Percentiles rank a stretch among this genome's conserved stretches.
phyloP scores from a whole-genome alignment of 805 yeast species.

The Novakomyces olei region DNA sequence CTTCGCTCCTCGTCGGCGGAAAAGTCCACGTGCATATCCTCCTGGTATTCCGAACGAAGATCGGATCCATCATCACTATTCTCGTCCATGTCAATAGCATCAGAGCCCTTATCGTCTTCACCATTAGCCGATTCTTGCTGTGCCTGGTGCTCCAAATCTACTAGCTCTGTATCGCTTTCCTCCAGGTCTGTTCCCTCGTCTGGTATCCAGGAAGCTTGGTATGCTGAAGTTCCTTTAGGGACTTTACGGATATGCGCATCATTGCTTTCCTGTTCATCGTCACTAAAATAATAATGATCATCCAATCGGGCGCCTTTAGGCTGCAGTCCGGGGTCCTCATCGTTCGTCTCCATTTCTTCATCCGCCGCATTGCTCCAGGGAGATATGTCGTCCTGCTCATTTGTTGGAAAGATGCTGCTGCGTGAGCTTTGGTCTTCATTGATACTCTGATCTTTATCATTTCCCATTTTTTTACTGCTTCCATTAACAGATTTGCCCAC shows the following conservation, averaged over 20 bases:
- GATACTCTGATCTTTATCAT: constrained; percentile 11
- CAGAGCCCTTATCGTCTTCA: constrained; percentile 2
- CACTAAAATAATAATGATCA: constrained; percentile 30
- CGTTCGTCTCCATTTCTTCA: constrained; percentile 14
- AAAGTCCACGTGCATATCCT: constrained; percentile 47
- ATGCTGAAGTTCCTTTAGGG: constrained; percentile 55
- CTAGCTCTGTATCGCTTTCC: constrained; percentile 11
- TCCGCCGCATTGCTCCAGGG: constrained; percentile 11
- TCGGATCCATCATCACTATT: constrained; percentile 1
- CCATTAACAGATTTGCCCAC: constrained; percentile 13
- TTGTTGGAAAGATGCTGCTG: constrained; percentile 13
- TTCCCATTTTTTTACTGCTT: constrained; percentile 15
- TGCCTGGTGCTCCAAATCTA: constrained; percentile 14
- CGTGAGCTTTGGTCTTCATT: constrained; percentile 1
- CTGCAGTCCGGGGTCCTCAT: constrained; percentile 14
- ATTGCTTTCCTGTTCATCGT: constrained; percentile 14
- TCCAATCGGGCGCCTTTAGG: constrained; percentile 31
- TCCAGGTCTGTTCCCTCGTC: constrained; percentile 23
- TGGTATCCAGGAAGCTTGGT: constrained; percentile 51
- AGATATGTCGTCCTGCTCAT: constrained; percentile 14
- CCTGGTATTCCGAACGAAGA: constrained; percentile 5
- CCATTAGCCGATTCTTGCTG: constrained; percentile 13
- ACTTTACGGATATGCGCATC: constrained; percentile 17
- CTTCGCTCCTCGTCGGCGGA: constrained; percentile 63
- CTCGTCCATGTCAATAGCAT: background rate